A percentile compares a stretch with the other conserved stretches of the same genome.
Evolutionary conservation across 805 yeast species (phyloP).

Genomic region (Maudiozyma turicensis): DNA sequence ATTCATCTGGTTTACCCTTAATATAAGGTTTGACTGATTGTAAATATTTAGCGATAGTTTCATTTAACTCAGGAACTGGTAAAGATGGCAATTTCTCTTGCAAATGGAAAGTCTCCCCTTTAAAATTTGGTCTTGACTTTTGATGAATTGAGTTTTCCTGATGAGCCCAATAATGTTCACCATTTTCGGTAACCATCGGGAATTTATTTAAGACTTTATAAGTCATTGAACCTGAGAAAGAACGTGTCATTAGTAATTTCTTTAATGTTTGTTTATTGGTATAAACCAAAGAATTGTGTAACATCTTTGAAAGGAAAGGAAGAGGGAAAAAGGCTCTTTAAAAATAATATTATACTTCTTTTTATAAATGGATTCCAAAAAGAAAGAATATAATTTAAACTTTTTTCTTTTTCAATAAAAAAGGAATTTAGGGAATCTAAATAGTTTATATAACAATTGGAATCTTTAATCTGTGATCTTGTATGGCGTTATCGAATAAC

Average conservation of each 20-base stretch:
- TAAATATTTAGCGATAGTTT: slow-evolving; percentile 62
- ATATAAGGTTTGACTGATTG: slow-evolving; percentile 61
- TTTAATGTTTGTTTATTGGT: background rate
- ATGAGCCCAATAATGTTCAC: slow-evolving; percentile 20
- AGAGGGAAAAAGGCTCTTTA: background rate
- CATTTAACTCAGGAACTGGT: slow-evolving; percentile 76
- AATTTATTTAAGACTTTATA: slow-evolving; percentile 2
- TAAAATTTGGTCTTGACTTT: slow-evolving; percentile 21
- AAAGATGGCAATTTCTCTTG: slow-evolving; percentile 70
- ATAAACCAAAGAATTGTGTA: background rate
- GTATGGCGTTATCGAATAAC: too few relatives aligned
- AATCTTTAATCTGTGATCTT: too few relatives aligned
- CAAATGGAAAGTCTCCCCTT: slow-evolving; percentile 62
- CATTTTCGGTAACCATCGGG: slow-evolving; percentile 20
- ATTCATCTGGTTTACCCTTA: slow-evolving; percentile 41
- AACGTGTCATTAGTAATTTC: background rate
- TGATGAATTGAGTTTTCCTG: slow-evolving; percentile 18
- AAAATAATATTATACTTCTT: too few relatives aligned
- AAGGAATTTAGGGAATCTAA: too few relatives aligned
- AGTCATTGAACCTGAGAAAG: background rate
- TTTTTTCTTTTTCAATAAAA: too few relatives aligned
- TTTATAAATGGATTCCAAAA: too few relatives aligned
- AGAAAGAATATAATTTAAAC: too few relatives aligned
- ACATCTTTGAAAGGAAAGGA: background rate
- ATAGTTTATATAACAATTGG: too few relatives aligned